phyloP scores from a whole-genome alignment of 2,329 filamentous ascomycete species.

The Rhinocladiella similis region DNA sequence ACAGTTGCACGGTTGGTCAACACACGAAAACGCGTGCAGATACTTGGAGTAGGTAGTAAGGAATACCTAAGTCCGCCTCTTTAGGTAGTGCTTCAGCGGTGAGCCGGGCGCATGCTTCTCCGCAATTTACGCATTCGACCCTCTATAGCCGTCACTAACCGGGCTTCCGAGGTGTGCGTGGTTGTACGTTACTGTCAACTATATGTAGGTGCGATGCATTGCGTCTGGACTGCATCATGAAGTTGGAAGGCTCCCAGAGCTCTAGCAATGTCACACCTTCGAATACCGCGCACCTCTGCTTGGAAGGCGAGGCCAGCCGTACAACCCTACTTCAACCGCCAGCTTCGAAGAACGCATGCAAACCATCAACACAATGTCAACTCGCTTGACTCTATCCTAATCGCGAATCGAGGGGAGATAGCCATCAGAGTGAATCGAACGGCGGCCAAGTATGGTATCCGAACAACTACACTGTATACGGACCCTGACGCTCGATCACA shows the following conservation, averaged over 20 bases:
- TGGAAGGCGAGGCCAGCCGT: slow-evolving; percentile 8
- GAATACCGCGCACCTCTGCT: slow-evolving; percentile 14
- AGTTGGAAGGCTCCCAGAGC: not conserved
- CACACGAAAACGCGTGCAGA: not conserved
- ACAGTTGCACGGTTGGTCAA: not conserved
- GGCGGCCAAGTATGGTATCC: slow-evolving; percentile 82
- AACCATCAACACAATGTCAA: slow-evolving; percentile 10
- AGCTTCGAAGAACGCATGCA: slow-evolving; percentile 9
- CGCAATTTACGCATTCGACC: not conserved
- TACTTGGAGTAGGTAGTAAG: not conserved
- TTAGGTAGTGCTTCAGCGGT: no score
- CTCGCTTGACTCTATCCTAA: slow-evolving; percentile 53
- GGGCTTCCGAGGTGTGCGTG: not conserved
- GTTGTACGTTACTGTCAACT: no score
- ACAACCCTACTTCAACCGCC: slow-evolving; percentile 1
- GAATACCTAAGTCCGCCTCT: no score
- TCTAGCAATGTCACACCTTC: slow-evolving; percentile 13
- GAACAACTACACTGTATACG: slow-evolving; percentile 92
- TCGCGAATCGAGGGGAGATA: slow-evolving; percentile 96
- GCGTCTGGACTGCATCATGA: not conserved
- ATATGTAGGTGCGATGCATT: not conserved
- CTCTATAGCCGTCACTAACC: not conserved
- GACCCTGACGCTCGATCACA: slow-evolving; percentile 84
- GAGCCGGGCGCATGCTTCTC: not conserved
- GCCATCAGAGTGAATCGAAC: slow-evolving; percentile 90